Evolutionary conservation across 176 grass and related monocot species (phyloP), one percentile per base, ranked within the genome.

Genomic region (Carex pumila): DNA sequence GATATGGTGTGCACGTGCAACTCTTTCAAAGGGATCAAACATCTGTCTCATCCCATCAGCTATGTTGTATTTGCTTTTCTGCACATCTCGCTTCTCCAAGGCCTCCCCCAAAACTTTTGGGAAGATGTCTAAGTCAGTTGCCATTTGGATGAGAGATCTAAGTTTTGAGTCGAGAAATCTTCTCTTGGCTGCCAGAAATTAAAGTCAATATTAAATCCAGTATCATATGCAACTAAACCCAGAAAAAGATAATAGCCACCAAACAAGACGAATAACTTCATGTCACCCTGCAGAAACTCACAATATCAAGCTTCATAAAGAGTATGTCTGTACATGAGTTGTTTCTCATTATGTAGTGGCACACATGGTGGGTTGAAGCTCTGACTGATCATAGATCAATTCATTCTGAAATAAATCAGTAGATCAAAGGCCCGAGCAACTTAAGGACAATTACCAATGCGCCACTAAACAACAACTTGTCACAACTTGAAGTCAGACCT

Each of bases 31-130:
- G 86, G 94, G 92, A 22, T 87, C 90, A 82, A 91, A 94, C 92
- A 97, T 94, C 68, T 92, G 56, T 43, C 92, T 81, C 90, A 97
- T 97, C 81, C 92, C 92, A 61, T 92, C 93, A 30, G 90, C 87
- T 31, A 70, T 88, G 61, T 79, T 97, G 55, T 87, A 91, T 45
- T 91, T 85, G 70, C 94, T 92, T 92, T 91, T 94, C 49, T 91
- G 85, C 75, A 91, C 92, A 87, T 97, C 95, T 91, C 90, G 90
- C 89, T 92, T 92, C 37, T 92, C 89, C 87, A 90, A 88, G 67
- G 95, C 85, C 77, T 94, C 95, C 77, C 87, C 77, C 63, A 97
- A 82, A 75, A 91, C 83, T 85, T 94, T 84, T 52, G 92, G 92
- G 74, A 92, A 97, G 13, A 69, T 85, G 36, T 90, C 79, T 53